These are phyloP conservation scores for Agarophyton chilense DNA, from an alignment of 23 red algal species.

Conservation along the genomic window DNA sequence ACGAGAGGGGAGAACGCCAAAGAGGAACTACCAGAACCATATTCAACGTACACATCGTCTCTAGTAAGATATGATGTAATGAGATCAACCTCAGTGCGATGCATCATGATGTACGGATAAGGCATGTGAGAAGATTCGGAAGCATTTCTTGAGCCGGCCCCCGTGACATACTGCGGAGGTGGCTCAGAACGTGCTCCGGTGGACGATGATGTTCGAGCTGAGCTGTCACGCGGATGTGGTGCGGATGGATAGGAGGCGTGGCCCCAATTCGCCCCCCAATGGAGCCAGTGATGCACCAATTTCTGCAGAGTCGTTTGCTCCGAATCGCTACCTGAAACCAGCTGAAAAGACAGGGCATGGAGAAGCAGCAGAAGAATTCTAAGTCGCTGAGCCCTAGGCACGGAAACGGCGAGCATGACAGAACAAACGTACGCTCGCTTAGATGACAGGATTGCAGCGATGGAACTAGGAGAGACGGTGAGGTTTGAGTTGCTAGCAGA, in stretches of 20 bases:
- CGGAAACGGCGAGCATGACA: background rate
- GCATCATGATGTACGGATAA: conserved; percentile 67
- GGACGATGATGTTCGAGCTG: background rate
- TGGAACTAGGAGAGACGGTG: no score
- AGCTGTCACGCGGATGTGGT: conserved; percentile 28
- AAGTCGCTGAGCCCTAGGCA: background rate
- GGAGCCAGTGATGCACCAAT: conserved; percentile 27
- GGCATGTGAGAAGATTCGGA: background rate
- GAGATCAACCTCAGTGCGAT: conserved; percentile 71
- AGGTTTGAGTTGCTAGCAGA: no score
- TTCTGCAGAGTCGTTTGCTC: background rate
- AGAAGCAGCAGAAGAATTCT: background rate
- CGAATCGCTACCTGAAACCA: background rate
- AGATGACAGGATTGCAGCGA: no score
- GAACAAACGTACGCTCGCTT: no score
- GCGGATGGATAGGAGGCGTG: conserved; percentile 2
- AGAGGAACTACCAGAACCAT: conserved; percentile 59
- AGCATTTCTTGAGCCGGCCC: conserved; percentile 21
- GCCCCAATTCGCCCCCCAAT: conserved; percentile 32
- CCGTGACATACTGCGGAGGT: conserved; percentile 4
- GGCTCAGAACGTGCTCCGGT: conserved; percentile 2
- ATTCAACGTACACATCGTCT: conserved; percentile 63
- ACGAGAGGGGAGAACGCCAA: conserved; percentile 52
- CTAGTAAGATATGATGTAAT: conserved; percentile 51
- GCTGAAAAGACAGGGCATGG: background rate